Conservation (phyloP, 352 stramenopile genomes). For the Phytophthora idaei region DNA sequence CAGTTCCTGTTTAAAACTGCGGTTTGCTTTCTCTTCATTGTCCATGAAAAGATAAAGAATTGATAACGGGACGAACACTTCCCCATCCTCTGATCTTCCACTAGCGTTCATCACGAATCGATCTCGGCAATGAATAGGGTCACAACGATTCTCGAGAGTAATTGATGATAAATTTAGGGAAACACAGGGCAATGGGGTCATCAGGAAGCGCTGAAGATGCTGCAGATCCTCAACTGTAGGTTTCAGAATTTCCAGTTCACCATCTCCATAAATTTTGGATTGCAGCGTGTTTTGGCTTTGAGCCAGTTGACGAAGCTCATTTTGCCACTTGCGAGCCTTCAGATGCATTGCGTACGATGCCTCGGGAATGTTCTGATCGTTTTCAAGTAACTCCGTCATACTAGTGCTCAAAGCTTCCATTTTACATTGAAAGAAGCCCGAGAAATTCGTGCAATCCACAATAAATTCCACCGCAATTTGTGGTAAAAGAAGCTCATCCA, state of each 20-base stretch:
- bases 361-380: no score
- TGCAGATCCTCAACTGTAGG: constrained; percentile 10
- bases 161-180: constrained; percentile 10
- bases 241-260: neutral
- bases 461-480: neutral
- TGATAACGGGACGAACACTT: constrained; percentile 15
- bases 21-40: neutral
- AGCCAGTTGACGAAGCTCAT: constrained; percentile 4
- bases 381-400: no score
- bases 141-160: constrained; percentile 15
- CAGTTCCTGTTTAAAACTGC: constrained; percentile 31
- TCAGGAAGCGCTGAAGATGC: constrained; percentile 28
- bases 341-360: no score
- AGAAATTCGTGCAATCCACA: no score
- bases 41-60: constrained; percentile 24
- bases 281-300: constrained; percentile 14
- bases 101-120: constrained; percentile 28
- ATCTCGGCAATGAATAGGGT: constrained; percentile 10
- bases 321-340: no score
- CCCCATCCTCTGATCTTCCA: constrained; percentile 8
- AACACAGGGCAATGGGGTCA: constrained; percentile 8
- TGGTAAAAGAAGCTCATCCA: neutral
- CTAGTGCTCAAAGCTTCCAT: no score
- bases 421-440: no score
- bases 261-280: neutral